Evolutionary conservation across 1,284 basidiomycete genomes (phyloP), one percentile per base, ranked within the genome.

Genomic region (Ustilago trichophora): DNA sequence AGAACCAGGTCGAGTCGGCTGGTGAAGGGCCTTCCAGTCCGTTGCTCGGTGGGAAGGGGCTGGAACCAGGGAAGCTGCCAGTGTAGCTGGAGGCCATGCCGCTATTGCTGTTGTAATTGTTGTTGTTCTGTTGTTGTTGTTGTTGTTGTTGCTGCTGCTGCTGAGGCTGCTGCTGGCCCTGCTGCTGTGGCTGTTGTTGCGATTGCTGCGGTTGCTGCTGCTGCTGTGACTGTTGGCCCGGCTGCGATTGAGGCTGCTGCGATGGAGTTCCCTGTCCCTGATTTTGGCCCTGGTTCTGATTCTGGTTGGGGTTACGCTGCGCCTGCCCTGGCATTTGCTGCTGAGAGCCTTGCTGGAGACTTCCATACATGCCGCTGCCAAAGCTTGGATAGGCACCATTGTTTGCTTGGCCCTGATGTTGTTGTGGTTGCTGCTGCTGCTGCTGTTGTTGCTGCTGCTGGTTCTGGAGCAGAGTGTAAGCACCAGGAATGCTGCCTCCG

Each of bases 1-100:
- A 60, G 26, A 75, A 75, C 52, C 70, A 75, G 10, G 72, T 75
- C 16, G 69, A 72, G 25, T 75, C 69, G 7, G 70, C 72, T 1
- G 72, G 72, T 12, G 59, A 65, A 6, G 65, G 65, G 7, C 65
- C 65, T 19, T 68, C 65, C 3, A 62, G 34, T 19, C 53, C 65
- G 22, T 62, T 68, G 21, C 58, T 45, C 9, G 46, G 45, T 15
- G 53, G 35, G 18, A 68, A 68, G 8, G 58, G 58, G 22, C 48
- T 53, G 13, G 65, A 68, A 22, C 50, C 47, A 5, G 56, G 12
- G 25, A 38, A 62, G 35, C 22, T 56, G 6, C 40, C 41, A 4
- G 18, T 29, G 15, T 50, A 49, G 11, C 38, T 16, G 3, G 48
- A 33, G 2, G 53, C 31, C 47, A 66, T 43, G 6, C 52, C 58